phyloP scores from a whole-genome alignment of 1,284 basidiomycete genomes.

The Apiotrichum veenhuisii region DNA sequence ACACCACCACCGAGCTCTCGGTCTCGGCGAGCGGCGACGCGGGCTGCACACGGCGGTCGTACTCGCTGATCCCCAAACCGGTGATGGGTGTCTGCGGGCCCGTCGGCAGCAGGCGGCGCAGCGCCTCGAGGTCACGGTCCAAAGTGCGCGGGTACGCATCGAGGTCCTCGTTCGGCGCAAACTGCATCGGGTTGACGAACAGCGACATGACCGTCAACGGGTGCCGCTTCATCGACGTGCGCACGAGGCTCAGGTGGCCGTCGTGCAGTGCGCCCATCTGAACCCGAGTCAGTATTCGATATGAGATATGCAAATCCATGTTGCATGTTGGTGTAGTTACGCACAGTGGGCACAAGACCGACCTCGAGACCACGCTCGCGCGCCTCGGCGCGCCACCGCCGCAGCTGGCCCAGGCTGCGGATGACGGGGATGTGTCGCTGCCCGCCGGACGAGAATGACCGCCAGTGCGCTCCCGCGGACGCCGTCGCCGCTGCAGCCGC shows the following conservation, averaged over 20 bases:
- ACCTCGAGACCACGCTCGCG: constrained; percentile 64
- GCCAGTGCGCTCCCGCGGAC: constrained; percentile 1
- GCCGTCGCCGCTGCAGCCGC: too few species aligned
- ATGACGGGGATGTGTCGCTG: constrained; percentile 63
- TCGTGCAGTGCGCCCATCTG: constrained; percentile 91
- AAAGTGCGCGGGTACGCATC: constrained; percentile 82
- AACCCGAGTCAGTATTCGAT: not conserved
- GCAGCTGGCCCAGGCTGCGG: constrained; percentile 63
- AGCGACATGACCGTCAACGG: constrained; percentile 89
- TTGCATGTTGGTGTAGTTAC: not conserved
- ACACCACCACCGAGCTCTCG: constrained; percentile 63
- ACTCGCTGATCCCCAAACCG: constrained; percentile 38
- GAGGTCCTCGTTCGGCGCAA: constrained; percentile 92
- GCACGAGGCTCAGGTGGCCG: constrained; percentile 79
- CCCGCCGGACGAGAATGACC: not conserved
- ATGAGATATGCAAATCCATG: too few species aligned
- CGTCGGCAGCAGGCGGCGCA: constrained; percentile 59
- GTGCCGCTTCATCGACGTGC: constrained; percentile 67
- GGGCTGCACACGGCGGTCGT: constrained; percentile 15
- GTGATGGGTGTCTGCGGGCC: constrained; percentile 34
- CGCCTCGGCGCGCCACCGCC: constrained; percentile 70
- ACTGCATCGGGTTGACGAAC: constrained; percentile 97
- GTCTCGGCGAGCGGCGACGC: constrained; percentile 1
- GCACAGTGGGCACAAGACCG: constrained; percentile 78
- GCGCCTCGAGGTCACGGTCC: constrained; percentile 53